Evolutionary conservation across 1,139 yeast species (phyloP), one percentile per base, ranked within the genome.

Genomic region (Debaryomyces sp.): DNA sequence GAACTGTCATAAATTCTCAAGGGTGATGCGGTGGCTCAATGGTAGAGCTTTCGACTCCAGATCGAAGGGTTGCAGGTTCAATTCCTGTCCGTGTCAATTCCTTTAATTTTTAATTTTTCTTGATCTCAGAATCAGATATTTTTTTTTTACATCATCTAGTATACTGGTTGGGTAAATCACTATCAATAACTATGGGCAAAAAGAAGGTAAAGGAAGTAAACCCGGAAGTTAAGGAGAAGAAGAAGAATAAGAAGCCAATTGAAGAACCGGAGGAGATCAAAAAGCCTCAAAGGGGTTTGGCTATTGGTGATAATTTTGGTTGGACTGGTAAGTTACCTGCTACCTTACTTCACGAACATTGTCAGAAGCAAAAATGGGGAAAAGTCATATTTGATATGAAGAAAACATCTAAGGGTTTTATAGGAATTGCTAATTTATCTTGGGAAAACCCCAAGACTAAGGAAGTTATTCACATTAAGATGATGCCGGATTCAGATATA

Each of bases 321-420:
- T 92, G 98, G 97, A 91, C 97, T 1, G 99, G 99, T 1, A 94
- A 94, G 59, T 72, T 94, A 10, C 98, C 99, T 0, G 91, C 89
- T 2, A 85, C 96, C 0, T 67, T 94, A 30, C 74, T 94, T 4
- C 89, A 89, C 61, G 99, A 94, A 60, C 87, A 86, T 55, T 89
- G 96, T 54, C 97, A 89, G 63, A 88, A 87, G 61, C 84, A 81
- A 51, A 89, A 90, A 66, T 94, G 99, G 99, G 88, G 85, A 50
- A 86, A 86, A 56, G 96, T 90, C 5, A 83, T 78, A 15, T 87
- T 88, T 57, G 92, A 87, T 50, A 85, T 88, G 87, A 78, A 72
- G 43, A 67, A 73, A 59, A 62, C 64, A 55, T 53, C 77, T 24
- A 78, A 77, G 44, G 92, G 92, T 0, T 77, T 81, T 61, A 62